Evolutionary conservation across 2,329 filamentous ascomycete species (phyloP).

Genomic region (Didymella arachidicola): DNA sequence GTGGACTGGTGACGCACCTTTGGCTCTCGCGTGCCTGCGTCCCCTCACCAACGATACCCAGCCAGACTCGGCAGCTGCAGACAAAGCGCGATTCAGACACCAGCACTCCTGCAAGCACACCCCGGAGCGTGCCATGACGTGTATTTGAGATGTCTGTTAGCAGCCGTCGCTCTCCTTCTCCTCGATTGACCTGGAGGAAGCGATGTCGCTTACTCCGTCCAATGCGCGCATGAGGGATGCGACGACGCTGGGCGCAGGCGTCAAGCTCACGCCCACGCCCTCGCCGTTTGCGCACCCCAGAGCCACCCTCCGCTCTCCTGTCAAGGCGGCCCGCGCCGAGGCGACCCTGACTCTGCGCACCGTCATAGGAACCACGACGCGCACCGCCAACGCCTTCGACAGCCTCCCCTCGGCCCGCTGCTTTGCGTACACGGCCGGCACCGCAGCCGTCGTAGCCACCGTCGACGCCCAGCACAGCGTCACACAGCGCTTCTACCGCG

Average conservation of each 20-base stretch:
- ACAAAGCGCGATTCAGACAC: constrained; percentile 1
- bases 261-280: constrained; percentile 68
- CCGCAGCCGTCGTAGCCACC: constrained; percentile 88
- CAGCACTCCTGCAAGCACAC: constrained; percentile 10
- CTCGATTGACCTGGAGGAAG: constrained; percentile 39
- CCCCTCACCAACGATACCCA: constrained; percentile 29
- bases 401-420: constrained; percentile 71
- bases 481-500: constrained; percentile 88
- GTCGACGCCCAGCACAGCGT: constrained; percentile 70
- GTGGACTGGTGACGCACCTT: constrained; percentile 7
- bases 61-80: neutral
- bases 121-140: constrained; percentile 37
- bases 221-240: constrained; percentile 54
- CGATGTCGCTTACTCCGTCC: constrained; percentile 52
- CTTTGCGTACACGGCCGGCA: constrained; percentile 92
- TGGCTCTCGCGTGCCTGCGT: constrained; percentile 11
- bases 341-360: constrained; percentile 73
- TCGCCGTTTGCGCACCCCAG: constrained; percentile 69
- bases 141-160: constrained; percentile 36
- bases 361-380: constrained; percentile 90
- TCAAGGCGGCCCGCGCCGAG: constrained; percentile 58
- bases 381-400: constrained; percentile 85
- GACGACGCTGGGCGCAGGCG: constrained; percentile 45
- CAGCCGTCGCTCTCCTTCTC: constrained; percentile 33
- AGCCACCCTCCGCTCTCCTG: constrained; percentile 70